Conservation (phyloP, 495 filamentous ascomycete species). For the Parathielavia appendiculata region DNA sequence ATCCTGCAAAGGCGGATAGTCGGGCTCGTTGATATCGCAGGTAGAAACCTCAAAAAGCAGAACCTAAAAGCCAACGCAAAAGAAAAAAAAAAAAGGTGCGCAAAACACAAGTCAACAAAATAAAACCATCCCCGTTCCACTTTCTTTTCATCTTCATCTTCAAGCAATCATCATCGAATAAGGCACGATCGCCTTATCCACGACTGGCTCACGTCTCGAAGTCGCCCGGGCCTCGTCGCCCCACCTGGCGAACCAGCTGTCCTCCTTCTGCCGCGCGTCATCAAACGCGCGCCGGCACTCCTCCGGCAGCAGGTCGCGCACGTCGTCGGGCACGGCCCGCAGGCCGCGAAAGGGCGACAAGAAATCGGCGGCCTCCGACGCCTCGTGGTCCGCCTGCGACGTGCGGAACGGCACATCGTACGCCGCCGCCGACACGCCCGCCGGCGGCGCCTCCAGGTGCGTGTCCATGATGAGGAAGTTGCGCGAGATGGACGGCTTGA, state of each 20-base stretch:
- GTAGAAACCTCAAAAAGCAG: neutral
- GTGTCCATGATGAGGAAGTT: conserved; percentile 76
- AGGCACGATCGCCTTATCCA: conserved; percentile 54
- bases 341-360: conserved; percentile 62
- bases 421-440: conserved; percentile 36
- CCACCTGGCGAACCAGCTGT: conserved; percentile 69
- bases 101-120: neutral
- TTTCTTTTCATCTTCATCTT: neutral
- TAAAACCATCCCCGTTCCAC: neutral
- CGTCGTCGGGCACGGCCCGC: conserved; percentile 57
- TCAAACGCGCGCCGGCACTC: conserved; percentile 68
- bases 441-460: conserved; percentile 54
- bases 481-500: conserved; percentile 60
- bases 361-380: conserved; percentile 31
- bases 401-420: conserved; percentile 45
- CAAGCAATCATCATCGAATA: conserved; percentile 35
- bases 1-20: neutral
- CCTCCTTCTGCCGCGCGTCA: conserved; percentile 55
- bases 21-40: neutral
- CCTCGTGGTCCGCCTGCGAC: conserved; percentile 24
- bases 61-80: neutral
- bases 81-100: neutral
- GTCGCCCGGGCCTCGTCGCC: conserved; percentile 52
- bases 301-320: conserved; percentile 62
- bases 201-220: conserved; percentile 41